Percentiles rank a stretch among this genome's conserved stretches.
These are phyloP conservation scores for Massospora cicadina DNA, from an alignment of 371 early-diverging fungal genomes.

Conservation along the genomic window DNA sequence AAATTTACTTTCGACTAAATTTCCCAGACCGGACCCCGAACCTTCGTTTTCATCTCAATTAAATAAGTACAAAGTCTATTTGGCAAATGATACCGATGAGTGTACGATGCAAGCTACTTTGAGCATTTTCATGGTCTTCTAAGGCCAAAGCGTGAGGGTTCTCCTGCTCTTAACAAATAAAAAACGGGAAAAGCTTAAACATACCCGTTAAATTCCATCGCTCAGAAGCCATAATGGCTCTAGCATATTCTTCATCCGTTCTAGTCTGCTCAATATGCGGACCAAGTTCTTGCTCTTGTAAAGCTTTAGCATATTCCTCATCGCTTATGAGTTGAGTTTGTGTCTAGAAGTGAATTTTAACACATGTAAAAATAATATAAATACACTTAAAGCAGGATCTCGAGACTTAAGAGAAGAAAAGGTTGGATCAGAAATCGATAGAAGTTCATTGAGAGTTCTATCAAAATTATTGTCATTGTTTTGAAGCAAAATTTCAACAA, in stretches of 20 bases:
- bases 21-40: not conserved
- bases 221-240: slow-evolving; percentile 9
- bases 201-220: slow-evolving; percentile 3
- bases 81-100: not conserved
- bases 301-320: slow-evolving; percentile 9
- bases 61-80: not conserved
- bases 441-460: not conserved
- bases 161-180: not conserved
- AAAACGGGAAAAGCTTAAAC: not conserved
- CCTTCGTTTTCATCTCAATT: not conserved
- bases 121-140: not conserved
- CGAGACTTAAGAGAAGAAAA: not conserved
- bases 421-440: slow-evolving; percentile 5
- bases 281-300: slow-evolving; percentile 2
- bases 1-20: not conserved
- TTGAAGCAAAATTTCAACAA: slow-evolving; percentile 6
- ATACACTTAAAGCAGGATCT: not conserved
- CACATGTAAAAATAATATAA: not conserved
- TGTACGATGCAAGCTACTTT: too few species aligned
- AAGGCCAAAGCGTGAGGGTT: not conserved
- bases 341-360: not conserved
- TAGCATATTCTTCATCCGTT: slow-evolving; percentile 10
- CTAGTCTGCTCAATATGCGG: not conserved
- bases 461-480: slow-evolving; percentile 5
- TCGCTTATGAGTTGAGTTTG: slow-evolving; percentile 3